Evolutionary conservation across 768 basidiomycete genomes (phyloP).

Genomic region (Gloeophyllum trabeum): DNA sequence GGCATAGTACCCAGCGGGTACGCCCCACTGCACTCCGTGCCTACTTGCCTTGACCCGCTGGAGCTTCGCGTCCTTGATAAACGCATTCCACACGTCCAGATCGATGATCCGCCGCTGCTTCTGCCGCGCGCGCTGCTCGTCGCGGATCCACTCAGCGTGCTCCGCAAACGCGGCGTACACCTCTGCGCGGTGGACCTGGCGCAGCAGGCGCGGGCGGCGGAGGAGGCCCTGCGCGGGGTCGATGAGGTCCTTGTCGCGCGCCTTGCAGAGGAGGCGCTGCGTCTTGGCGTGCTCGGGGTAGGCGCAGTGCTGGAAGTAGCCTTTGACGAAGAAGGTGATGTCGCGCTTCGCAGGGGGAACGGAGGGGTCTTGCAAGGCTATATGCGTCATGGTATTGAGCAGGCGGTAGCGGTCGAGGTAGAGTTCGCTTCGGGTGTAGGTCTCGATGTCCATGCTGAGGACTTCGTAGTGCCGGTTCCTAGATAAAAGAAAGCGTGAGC

Average conservation of each 20-base stretch:
- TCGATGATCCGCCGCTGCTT: constrained; percentile 23
- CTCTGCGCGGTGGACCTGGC: constrained; percentile 38
- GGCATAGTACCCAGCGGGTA: not conserved
- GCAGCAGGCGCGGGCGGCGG: constrained; percentile 26
- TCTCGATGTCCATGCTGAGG: constrained; percentile 30
- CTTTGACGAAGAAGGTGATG: constrained; percentile 36
- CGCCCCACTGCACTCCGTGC: not conserved
- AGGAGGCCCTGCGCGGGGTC: constrained; percentile 16
- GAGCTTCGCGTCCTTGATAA: constrained; percentile 16
- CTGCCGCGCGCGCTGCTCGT: constrained; percentile 27
- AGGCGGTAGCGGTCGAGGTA: constrained; percentile 44
- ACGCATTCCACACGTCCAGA: constrained; percentile 33
- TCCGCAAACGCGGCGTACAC: constrained; percentile 38
- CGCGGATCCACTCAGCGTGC: constrained; percentile 49
- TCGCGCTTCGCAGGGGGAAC: constrained; percentile 27
- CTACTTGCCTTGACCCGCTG: not conserved
- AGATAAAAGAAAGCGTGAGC: constrained; percentile 1
- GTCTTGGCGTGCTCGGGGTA: not conserved
- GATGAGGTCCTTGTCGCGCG: constrained; percentile 19
- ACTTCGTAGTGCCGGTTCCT: constrained; percentile 35
- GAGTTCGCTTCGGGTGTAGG: constrained; percentile 28
- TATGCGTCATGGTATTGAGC: constrained; percentile 31
- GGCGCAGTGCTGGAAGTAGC: not conserved
- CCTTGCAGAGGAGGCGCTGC: not conserved
- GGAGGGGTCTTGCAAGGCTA: constrained; percentile 18